Evolutionary conservation across 176 grass and related monocot species (phyloP), one percentile per base, ranked within the genome.

Genomic region (Juncus effusus): DNA sequence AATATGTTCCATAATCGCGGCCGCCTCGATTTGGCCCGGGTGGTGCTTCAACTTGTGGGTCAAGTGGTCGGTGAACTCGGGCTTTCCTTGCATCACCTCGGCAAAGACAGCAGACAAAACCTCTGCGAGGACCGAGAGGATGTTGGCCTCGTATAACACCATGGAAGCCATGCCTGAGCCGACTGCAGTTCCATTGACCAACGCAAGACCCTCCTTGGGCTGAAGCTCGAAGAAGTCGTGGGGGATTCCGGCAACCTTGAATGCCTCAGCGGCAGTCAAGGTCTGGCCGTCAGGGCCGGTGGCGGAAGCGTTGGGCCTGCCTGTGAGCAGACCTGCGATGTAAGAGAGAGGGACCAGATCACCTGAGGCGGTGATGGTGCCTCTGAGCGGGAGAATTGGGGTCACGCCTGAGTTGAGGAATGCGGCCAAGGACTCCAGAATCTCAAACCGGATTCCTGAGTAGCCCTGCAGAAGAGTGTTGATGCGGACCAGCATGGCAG

Each of bases 11-110:
- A 96, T 96, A 61, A 91, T 83, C 0, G 91, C 91, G 16, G 91
- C 91, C 0, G 91, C 91, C 76, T 96, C 91, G 0, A 96, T 96
- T 61, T 96, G 91, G 2, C 91, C 91, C 0, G 91, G 91, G 64
- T 96, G 91, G 74, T 96, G 91, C 84, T 96, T 96, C 7, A 96
- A 72, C 81, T 91, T 96, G 79, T 96, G 91, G 11, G 87, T 96
- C 2, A 96, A 69, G 73, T 96, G 87, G 74, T 96, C 91, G 12
- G 91, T 96, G 74, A 60, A 96, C 82, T 96, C 91, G 0, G 84
- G 91, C 57, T 96, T 96, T 36, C 91, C 91, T 47, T 51, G 86
- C 91, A 96, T 96, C 36, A 96, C 91, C 70, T 96, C 91, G 57
- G 84, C 87, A 81, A 96, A 96, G 53, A 96, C 63, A 0, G 91